Evolutionary conservation across 768 basidiomycete species (phyloP).

Genomic region (Tephrocybe sp.): DNA sequence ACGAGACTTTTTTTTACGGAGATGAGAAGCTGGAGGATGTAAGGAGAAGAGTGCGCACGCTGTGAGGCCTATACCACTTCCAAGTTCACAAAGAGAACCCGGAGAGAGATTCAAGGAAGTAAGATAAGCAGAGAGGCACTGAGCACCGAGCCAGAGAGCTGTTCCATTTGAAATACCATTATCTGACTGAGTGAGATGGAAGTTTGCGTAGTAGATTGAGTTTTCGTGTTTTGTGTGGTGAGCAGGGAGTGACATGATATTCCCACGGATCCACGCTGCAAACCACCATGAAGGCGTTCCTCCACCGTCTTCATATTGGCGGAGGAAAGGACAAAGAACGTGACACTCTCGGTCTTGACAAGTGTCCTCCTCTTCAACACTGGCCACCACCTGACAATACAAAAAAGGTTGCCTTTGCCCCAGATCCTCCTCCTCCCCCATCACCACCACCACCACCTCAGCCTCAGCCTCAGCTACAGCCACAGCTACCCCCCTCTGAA

Average conservation of each 20-base stretch:
- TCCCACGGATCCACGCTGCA: conserved; percentile 20
- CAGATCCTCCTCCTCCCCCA: conserved; percentile 48
- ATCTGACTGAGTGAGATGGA: conserved; percentile 53
- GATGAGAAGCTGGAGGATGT: conserved; percentile 1
- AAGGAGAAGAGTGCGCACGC: conserved; percentile 44
- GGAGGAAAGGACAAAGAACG: conserved; percentile 67
- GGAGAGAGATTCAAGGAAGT: conserved; percentile 29
- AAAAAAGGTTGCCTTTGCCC: conserved; percentile 87
- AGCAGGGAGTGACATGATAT: conserved; percentile 40
- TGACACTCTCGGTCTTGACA: conserved; percentile 46
- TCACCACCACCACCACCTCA: conserved; percentile 33
- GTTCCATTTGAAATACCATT: conserved; percentile 75
- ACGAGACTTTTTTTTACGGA: conserved; percentile 53
- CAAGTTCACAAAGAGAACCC: conserved; percentile 66
- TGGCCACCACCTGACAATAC: conserved; percentile 66
- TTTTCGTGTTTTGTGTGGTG: conserved; percentile 61
- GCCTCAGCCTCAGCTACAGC: conserved; percentile 24
- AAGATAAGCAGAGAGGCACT: conserved; percentile 68
- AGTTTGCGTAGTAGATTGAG: conserved; percentile 34
- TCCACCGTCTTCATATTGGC: conserved; percentile 70
- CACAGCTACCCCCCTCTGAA: conserved; percentile 26
- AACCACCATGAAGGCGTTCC: conserved; percentile 75
- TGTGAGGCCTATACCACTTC: conserved; percentile 79
- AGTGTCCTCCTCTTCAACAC: conserved; percentile 63
- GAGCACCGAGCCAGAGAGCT: conserved; percentile 80